Evolutionary conservation across 1,139 yeast species (phyloP).

Genomic region (Blastobotrys aristatus): DNA sequence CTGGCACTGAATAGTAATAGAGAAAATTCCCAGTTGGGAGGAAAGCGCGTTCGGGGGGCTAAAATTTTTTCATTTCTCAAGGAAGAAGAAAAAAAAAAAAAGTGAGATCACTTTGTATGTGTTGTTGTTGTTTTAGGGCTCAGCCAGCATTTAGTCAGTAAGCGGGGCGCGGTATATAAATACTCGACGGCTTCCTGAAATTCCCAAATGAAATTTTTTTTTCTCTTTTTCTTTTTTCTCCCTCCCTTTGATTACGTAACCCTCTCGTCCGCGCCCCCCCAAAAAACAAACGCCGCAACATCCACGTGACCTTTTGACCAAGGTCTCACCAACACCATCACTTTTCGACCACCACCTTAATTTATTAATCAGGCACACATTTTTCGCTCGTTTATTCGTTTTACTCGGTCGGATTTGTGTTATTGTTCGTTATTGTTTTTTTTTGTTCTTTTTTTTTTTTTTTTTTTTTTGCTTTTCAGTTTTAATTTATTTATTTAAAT

Average conservation of each 20-base stretch:
- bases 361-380: no score
- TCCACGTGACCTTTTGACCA: conserved; percentile 1
- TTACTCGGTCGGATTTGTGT: not conserved
- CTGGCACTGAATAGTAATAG: no score
- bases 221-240: conserved; percentile 5
- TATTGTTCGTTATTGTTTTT: not conserved
- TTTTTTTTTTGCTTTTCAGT: not conserved
- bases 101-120: not conserved
- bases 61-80: conserved; percentile 3
- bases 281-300: not conserved
- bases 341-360: no score
- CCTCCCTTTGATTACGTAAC: not conserved
- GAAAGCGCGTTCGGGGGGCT: no score
- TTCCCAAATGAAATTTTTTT: conserved; percentile 8
- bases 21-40: not conserved
- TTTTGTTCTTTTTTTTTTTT: not conserved
- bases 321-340: no score
- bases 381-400: no score
- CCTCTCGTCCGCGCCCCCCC: not conserved
- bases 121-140: not conserved
- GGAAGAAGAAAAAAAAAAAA: conserved; percentile 2
- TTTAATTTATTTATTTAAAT: not conserved
- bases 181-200: conserved; percentile 11
- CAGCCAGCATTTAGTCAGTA: no score
- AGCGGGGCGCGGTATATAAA: conserved; percentile 8